Percentiles rank a stretch among this genome's conserved stretches.
Evolutionary conservation across 1,284 basidiomycete genomes (phyloP).

Genomic region (Fomes fomentarius): DNA sequence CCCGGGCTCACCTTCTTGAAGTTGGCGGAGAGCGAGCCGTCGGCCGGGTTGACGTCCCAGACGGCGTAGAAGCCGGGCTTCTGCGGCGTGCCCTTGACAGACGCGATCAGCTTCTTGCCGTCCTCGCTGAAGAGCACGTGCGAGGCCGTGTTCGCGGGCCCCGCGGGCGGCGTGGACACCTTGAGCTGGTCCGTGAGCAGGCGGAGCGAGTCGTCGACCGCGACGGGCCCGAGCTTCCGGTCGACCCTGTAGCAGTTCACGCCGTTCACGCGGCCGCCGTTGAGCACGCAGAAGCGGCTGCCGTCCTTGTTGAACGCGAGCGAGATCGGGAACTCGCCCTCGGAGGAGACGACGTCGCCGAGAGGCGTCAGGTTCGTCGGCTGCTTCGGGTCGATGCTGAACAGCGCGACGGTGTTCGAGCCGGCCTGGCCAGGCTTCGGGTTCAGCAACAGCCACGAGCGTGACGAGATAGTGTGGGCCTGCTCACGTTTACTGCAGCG

Average conservation of each 20-base stretch:
- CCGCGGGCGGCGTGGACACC: constrained; percentile 44
- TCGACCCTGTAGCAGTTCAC: constrained; percentile 50
- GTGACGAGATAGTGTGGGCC: no score
- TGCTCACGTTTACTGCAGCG: constrained; percentile 47
- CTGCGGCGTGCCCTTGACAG: constrained; percentile 48
- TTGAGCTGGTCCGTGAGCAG: constrained; percentile 40
- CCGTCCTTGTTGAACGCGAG: constrained; percentile 46
- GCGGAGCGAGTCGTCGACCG: constrained; percentile 43
- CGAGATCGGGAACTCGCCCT: constrained; percentile 53
- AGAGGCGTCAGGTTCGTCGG: constrained; percentile 44
- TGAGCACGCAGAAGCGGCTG: constrained; percentile 45
- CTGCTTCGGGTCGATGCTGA: constrained; percentile 45
- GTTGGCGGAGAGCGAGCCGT: constrained; percentile 45
- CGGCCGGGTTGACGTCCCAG: constrained; percentile 45
- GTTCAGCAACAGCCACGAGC: no score
- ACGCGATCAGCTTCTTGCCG: constrained; percentile 44
- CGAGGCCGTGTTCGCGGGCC: constrained; percentile 44
- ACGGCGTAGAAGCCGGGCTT: constrained; percentile 51
- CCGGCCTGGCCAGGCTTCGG: no score
- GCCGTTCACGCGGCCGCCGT: constrained; percentile 50
- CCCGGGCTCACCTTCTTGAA: constrained; percentile 41
- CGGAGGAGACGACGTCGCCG: constrained; percentile 44
- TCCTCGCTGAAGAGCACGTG: constrained; percentile 51
- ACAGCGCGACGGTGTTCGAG: constrained; percentile 50
- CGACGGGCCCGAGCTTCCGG: constrained; percentile 41